Percentiles rank a stretch among this genome's conserved stretches.
These are phyloP conservation scores for Penicillium polonicum DNA, from an alignment of 2,329 filamentous ascomycete genomes.

Conservation along the genomic window DNA sequence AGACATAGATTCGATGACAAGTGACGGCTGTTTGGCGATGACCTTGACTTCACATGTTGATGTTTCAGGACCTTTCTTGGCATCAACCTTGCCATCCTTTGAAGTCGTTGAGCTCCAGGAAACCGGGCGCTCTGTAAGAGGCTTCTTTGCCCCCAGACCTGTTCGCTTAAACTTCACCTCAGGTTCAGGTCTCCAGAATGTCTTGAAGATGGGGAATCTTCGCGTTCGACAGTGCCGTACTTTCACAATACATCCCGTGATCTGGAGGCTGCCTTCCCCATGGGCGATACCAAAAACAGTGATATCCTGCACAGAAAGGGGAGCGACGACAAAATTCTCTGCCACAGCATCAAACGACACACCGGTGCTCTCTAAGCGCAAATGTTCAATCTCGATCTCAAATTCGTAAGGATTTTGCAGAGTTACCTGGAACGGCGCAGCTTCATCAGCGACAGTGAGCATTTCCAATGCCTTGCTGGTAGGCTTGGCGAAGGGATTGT, in stretches of 20 bases:
- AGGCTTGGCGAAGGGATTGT: conserved; percentile 84
- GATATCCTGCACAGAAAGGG: conserved; percentile 79
- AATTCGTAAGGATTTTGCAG: conserved; percentile 95
- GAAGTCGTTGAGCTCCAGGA: conserved; percentile 47
- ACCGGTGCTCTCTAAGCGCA: conserved; percentile 72
- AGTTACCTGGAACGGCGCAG: conserved; percentile 74
- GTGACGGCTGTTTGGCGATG: conserved; percentile 73
- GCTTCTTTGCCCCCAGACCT: conserved; percentile 61
- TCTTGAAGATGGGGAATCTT: conserved; percentile 77
- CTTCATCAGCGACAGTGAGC: conserved; percentile 75
- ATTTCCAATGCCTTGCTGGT: conserved; percentile 58
- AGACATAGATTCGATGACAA: conserved; percentile 72
- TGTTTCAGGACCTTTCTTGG: conserved; percentile 37
- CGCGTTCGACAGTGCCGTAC: conserved; percentile 79
- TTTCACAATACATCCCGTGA: conserved; percentile 76
- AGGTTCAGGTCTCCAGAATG: conserved; percentile 69
- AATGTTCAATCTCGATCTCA: conserved; percentile 81
- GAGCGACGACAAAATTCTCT: conserved; percentile 68
- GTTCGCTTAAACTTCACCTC: conserved; percentile 74
- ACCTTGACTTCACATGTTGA: conserved; percentile 62
- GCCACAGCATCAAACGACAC: conserved; percentile 66
- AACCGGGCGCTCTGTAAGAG: conserved; percentile 46
- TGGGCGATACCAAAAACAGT: conserved; percentile 68
- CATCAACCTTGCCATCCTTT: conserved; percentile 33
- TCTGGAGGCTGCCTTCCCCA: conserved; percentile 64